phyloP scores from a whole-genome alignment of 345 rosid species.

The Hypericum androsaemum region DNA sequence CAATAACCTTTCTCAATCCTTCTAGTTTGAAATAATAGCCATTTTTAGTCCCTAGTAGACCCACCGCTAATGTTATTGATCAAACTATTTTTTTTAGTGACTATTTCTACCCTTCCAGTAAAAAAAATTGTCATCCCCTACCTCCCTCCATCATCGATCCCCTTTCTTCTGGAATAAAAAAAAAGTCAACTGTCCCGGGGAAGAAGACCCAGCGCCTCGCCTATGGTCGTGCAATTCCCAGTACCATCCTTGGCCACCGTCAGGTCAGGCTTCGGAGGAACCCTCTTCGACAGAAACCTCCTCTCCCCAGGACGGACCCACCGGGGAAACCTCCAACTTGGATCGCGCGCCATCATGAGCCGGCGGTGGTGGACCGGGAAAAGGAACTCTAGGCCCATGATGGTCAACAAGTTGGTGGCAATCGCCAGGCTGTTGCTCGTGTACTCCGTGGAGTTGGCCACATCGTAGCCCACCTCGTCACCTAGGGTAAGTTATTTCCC shows the following conservation, averaged over 20 bases:
- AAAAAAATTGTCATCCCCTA: too few relatives aligned
- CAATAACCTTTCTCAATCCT: too few relatives aligned
- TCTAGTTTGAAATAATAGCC: too few relatives aligned
- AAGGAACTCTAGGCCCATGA: neutral
- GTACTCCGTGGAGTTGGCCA: constrained; percentile 24
- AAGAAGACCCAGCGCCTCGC: constrained; percentile 54
- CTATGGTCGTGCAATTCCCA: constrained; percentile 49
- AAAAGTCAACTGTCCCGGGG: too few relatives aligned
- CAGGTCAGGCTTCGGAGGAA: constrained; percentile 27
- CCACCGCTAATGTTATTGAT: too few relatives aligned
- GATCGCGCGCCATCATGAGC: neutral
- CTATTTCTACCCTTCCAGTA: too few relatives aligned
- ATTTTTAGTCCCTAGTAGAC: too few relatives aligned
- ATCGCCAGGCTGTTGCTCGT: constrained; percentile 30
- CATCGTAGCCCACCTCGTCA: constrained; percentile 8
- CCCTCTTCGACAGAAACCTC: constrained; percentile 26
- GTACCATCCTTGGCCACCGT: constrained; percentile 82
- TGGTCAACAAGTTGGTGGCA: constrained; percentile 8
- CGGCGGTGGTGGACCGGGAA: constrained; percentile 9
- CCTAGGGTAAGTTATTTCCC: constrained; percentile 1
- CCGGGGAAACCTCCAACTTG: constrained; percentile 20
- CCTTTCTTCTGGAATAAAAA: too few relatives aligned
- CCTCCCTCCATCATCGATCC: too few relatives aligned
- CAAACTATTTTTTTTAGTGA: too few relatives aligned
- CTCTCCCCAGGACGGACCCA: constrained; percentile 51